phyloP scores from a whole-genome alignment of 1,139 yeast species.

The Blastobotrys elegans region DNA sequence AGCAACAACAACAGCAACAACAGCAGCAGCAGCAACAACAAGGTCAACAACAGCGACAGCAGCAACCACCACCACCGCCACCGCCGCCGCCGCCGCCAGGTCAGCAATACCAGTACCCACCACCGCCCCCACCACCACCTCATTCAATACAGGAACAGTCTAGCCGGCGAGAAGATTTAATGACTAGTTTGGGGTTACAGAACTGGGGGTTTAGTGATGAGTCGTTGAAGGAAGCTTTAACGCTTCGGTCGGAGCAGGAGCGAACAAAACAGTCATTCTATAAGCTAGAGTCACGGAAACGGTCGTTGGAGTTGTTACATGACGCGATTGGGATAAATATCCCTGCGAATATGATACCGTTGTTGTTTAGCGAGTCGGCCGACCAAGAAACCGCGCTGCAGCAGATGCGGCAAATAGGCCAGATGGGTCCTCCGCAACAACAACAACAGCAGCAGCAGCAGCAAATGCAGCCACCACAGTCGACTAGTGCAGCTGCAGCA shows the following conservation, averaged over 20 bases:
- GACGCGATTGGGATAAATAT: constrained; percentile 59
- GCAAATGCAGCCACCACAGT: constrained; percentile 10
- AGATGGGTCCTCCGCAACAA: constrained; percentile 6
- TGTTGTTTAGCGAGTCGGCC: constrained; percentile 41
- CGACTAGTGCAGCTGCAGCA: constrained; percentile 8
- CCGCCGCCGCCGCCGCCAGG: not conserved
- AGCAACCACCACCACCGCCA: constrained; percentile 1
- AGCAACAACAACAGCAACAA: not conserved
- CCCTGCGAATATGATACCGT: constrained; percentile 65
- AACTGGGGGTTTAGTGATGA: constrained; percentile 60
- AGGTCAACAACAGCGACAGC: constrained; percentile 4
- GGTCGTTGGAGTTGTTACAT: constrained; percentile 57
- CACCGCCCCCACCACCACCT: constrained; percentile 7
- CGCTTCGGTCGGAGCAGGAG: constrained; percentile 71
- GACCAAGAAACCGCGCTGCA: constrained; percentile 8
- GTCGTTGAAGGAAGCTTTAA: constrained; percentile 58
- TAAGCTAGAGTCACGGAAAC: constrained; percentile 56
- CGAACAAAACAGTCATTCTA: constrained; percentile 77
- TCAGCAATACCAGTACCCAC: constrained; percentile 5
- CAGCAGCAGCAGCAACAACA: constrained; percentile 8
- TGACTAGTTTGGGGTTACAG: constrained; percentile 33
- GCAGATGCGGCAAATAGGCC: constrained; percentile 1
- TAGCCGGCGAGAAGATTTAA: constrained; percentile 5
- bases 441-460: constrained; percentile 16
- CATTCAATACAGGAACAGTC: constrained; percentile 3